Conservation (phyloP, 176 grass and related monocot species). For the Oryza punctata region DNA sequence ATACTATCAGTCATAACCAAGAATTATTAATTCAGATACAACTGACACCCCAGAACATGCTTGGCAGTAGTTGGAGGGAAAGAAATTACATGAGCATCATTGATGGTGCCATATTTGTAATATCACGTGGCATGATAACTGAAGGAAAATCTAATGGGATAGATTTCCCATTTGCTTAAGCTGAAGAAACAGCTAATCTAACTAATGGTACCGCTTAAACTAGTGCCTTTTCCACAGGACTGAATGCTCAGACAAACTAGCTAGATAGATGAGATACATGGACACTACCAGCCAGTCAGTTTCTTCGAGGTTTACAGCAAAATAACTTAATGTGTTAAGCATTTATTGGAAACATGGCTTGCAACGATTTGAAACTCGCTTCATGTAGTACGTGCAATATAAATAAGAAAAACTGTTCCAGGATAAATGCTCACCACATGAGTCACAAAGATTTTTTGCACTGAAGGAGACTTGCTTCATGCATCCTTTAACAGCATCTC, state of each 20-base stretch:
- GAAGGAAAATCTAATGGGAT: slow-evolving; percentile 27
- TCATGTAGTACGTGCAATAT: background rate
- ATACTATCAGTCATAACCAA: background rate
- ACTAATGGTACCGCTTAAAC: slow-evolving; percentile 4
- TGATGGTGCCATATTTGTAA: background rate
- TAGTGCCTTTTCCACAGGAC: slow-evolving; percentile 4
- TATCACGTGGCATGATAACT: slow-evolving; percentile 8
- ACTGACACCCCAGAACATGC: background rate
- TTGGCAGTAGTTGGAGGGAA: background rate
- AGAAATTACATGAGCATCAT: background rate
- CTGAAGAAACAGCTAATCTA: slow-evolving; percentile 16
- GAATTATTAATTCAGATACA: slow-evolving; percentile 31
- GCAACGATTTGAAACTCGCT: slow-evolving; percentile 18
- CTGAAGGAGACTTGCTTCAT: slow-evolving; percentile 62
- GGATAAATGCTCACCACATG: slow-evolving; percentile 60
- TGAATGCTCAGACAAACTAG: background rate
- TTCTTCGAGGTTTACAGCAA: background rate
- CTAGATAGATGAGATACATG: slow-evolving; percentile 9
- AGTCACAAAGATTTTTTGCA: slow-evolving; percentile 80
- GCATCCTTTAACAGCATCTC: slow-evolving; percentile 83
- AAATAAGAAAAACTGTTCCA: slow-evolving; percentile 22
- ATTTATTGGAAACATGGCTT: background rate
- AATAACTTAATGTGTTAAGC: slow-evolving; percentile 1
- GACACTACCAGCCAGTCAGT: slow-evolving; percentile 5
- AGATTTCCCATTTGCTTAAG: slow-evolving; percentile 6